Evolutionary conservation across 1,139 yeast genomes (phyloP).

Genomic region (Pichia inconspicua): DNA sequence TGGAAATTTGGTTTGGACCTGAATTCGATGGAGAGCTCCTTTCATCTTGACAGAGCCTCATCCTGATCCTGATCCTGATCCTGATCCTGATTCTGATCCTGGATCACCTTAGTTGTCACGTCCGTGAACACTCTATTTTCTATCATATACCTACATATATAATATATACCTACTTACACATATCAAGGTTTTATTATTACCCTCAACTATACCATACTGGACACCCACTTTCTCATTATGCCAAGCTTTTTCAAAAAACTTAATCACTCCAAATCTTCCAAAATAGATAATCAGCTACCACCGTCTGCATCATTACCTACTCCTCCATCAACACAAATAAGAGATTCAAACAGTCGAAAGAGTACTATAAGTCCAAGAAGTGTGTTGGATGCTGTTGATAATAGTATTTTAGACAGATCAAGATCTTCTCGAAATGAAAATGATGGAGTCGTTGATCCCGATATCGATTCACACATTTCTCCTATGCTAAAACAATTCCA

Average conservation of each 20-base stretch:
- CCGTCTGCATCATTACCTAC: conserved; percentile 7
- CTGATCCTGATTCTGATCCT: too few species aligned
- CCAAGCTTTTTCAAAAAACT: conserved; percentile 11
- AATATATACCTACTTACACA: too few species aligned
- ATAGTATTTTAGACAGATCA: neutral
- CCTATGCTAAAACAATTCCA: neutral
- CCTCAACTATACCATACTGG: too few species aligned
- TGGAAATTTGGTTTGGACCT: too few species aligned
- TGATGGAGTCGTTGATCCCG: neutral
- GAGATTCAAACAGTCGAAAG: neutral
- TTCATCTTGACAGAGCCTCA: too few species aligned
- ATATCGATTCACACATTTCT: neutral
- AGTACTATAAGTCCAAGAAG: neutral
- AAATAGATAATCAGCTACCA: conserved; percentile 1
- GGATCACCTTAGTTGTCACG: too few species aligned
- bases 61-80: too few species aligned
- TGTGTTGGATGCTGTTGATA: neutral
- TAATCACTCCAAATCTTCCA: conserved; percentile 2
- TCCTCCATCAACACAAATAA: conserved; percentile 6
- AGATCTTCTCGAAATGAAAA: neutral
- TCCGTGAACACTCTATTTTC: too few species aligned
- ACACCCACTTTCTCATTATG: neutral
- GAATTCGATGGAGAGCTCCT: too few species aligned
- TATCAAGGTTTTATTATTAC: too few species aligned
- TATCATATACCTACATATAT: too few species aligned